Percentiles rank a stretch among this genome's conserved stretches.
Conservation (phyloP, 345 rosid species). For the Aegle marmelos region DNA sequence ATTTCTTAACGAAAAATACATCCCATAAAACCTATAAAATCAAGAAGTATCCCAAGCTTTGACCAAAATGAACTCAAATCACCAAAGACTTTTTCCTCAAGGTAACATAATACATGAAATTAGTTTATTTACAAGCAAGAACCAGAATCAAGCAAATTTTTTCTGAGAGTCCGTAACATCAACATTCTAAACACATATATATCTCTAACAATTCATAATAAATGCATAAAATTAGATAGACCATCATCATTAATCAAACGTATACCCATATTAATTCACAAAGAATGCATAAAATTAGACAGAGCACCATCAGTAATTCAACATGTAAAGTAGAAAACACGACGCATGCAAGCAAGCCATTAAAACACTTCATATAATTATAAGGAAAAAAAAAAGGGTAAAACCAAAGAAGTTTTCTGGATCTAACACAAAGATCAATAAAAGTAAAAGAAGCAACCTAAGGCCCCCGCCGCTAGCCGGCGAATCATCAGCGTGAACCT, state of each 20-base stretch:
- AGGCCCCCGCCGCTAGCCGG: constrained; percentile 94
- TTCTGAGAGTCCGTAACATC: neutral
- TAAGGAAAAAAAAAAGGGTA: neutral
- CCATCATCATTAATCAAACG: neutral
- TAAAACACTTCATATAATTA: neutral
- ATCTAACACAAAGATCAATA: constrained; percentile 13
- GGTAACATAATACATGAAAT: neutral
- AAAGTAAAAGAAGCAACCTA: constrained; percentile 40
- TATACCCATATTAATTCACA: neutral
- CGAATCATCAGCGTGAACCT: constrained; percentile 67
- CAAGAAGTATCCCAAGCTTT: neutral
- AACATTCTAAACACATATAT: neutral
- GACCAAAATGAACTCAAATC: neutral
- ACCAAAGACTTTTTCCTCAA: neutral
- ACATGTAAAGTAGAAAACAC: neutral
- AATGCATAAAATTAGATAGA: constrained; percentile 7
- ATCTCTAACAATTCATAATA: neutral
- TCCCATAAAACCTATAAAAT: neutral
- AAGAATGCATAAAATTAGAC: constrained; percentile 3
- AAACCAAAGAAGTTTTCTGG: neutral
- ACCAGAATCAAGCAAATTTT: neutral
- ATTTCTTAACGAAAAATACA: neutral
- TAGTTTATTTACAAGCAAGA: neutral
- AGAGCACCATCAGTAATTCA: neutral
- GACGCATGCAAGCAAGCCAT: neutral